These are phyloP conservation scores for Oidiodendron maius DNA, from an alignment of 495 filamentous ascomycete species.

Conservation along the genomic window DNA sequence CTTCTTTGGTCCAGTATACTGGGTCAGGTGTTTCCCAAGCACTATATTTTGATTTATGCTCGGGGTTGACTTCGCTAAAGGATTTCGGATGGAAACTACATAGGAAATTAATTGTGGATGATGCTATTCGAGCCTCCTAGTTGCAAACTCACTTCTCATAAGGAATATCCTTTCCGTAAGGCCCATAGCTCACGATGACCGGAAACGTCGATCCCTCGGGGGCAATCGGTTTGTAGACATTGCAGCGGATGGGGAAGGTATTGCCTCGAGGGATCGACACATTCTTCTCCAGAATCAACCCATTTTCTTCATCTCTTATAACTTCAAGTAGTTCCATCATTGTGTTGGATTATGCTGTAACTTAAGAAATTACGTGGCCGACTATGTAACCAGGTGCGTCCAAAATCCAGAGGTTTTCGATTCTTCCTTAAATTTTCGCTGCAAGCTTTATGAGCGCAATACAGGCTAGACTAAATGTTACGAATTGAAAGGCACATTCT, in stretches of 20 bases:
- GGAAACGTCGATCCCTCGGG: slow-evolving; percentile 8
- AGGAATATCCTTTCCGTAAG: neutral
- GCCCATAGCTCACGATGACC: neutral
- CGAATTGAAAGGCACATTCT: too few relatives aligned
- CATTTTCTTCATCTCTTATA: slow-evolving; percentile 5
- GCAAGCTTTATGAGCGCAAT: too few relatives aligned
- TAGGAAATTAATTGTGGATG: too few relatives aligned
- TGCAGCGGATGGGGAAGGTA: neutral
- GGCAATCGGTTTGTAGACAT: neutral
- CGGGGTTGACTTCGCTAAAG: slow-evolving; percentile 41
- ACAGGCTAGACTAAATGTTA: too few relatives aligned
- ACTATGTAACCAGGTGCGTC: too few relatives aligned
- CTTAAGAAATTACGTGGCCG: too few relatives aligned
- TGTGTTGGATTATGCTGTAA: too few relatives aligned
- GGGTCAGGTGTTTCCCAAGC: slow-evolving; percentile 42
- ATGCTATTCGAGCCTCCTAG: too few relatives aligned
- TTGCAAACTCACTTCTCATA: neutral
- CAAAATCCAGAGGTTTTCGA: too few relatives aligned
- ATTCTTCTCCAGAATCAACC: slow-evolving; percentile 20
- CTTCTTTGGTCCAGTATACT: slow-evolving; percentile 29
- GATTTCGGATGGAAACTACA: slow-evolving; percentile 34
- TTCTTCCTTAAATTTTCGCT: too few relatives aligned
- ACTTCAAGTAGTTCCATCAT: slow-evolving; percentile 14
- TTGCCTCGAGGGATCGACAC: slow-evolving; percentile 16
- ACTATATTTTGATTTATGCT: slow-evolving; percentile 26